Evolutionary conservation across 2,329 filamentous ascomycete genomes (phyloP), one percentile per base, ranked within the genome.

Genomic region (Hypoxylon sp.): DNA sequence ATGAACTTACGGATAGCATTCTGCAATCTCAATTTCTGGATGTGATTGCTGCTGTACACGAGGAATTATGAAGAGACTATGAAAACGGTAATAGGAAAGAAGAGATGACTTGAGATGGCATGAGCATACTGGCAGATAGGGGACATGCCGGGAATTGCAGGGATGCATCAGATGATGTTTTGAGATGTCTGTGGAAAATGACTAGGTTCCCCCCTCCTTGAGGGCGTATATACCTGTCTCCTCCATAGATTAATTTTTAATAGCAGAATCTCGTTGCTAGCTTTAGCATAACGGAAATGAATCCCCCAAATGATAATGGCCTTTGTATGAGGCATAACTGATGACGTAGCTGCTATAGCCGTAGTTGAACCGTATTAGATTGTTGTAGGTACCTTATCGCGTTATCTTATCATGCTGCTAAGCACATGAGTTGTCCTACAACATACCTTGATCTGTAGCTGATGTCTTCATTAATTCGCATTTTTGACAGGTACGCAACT

Each of bases 161-260:
- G n/a, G 58, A 62, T 44, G 70, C 24, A 70, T 67, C 24, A 48
- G n/a, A 59, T 19, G 60, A 74, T 71, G 66, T 72, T 59, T 53
- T 57, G 58, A 62, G 46, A 71, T 70, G 68, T 71, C 66, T 61
- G 54, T 51, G 48, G 66, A 66, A 63, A 57, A 52, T 24, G 66
- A 70, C 68, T 69, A 63, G 48, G 57, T 48, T 51, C 47, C 50
- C 66, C 68, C 70, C 29, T 22, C 52, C 26, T 24, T n/a, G 44
- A 50, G 37, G 64, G 61, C 61, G 69, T 72, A 74, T 67, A 67
- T 76, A 74, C 63, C 29, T 63, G 60, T 64, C 62, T 50, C 59
- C 59, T 70, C 54, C 63, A 63, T 63, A 70, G 58, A 66, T 65
- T 58, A 55, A 70, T 44, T 44, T 71, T 63, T 72, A 68, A 63